Evolutionary conservation across 768 basidiomycete genomes (phyloP).

Genomic region (Phaeolepiota aurea): DNA sequence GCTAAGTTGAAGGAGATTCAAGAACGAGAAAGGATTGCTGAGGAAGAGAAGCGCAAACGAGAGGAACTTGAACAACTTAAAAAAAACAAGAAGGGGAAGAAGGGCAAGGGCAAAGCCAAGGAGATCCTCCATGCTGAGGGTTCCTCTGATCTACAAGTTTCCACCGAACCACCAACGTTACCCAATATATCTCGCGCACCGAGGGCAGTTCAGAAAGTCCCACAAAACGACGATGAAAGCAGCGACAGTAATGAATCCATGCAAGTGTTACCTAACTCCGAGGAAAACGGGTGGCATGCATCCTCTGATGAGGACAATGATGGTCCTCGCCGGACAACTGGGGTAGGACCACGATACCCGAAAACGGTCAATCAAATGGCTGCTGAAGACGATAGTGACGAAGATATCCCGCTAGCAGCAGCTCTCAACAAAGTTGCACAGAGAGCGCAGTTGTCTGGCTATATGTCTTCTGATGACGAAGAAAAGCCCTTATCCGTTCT

Average conservation of each 20-base stretch:
- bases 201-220: constrained; percentile 26
- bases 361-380: constrained; percentile 15
- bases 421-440: constrained; percentile 49
- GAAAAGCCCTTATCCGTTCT: constrained; percentile 64
- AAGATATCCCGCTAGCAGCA: constrained; percentile 70
- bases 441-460: constrained; percentile 19
- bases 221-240: constrained; percentile 35
- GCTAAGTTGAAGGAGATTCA: constrained; percentile 74
- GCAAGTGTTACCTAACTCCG: constrained; percentile 11
- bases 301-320: constrained; percentile 62
- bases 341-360: constrained; percentile 47
- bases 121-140: constrained; percentile 10
- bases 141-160: constrained; percentile 19
- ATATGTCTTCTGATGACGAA: constrained; percentile 58
- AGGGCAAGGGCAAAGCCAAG: constrained; percentile 38
- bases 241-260: constrained; percentile 48
- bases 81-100: constrained; percentile 37
- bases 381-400: constrained; percentile 52
- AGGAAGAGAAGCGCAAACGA: constrained; percentile 36
- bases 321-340: constrained; percentile 47
- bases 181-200: constrained; percentile 33
- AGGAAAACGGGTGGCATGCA: constrained; percentile 28
- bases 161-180: constrained; percentile 33
- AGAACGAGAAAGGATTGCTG: constrained; percentile 51
- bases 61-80: constrained; percentile 39